These are phyloP conservation scores for Neonectria hederae DNA, from an alignment of 2,329 filamentous ascomycete species.

Conservation along the genomic window DNA sequence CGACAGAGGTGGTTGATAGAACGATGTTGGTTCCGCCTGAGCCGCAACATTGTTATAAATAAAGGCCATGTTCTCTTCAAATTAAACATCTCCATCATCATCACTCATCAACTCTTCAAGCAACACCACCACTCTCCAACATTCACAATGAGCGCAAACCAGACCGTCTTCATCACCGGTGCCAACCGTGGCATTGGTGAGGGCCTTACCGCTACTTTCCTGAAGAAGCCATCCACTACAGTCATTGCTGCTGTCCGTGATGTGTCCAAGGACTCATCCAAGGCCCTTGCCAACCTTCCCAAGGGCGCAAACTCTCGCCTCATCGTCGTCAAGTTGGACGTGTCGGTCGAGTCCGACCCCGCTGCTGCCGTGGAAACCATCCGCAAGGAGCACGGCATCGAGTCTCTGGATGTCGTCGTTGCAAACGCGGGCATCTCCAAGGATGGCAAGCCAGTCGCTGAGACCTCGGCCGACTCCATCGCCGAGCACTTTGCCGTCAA, in stretches of 20 bases:
- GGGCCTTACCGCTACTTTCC: constrained; percentile 48
- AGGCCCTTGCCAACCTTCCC: not conserved
- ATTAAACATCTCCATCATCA: not conserved
- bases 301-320: constrained; percentile 1
- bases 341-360: not conserved
- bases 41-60: not conserved
- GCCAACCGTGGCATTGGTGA: constrained; percentile 54
- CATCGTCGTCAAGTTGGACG: constrained; percentile 15
- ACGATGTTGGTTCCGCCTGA: not conserved
- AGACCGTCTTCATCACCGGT: constrained; percentile 47
- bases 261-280: not conserved
- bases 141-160: not conserved
- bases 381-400: not conserved
- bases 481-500: constrained; percentile 13
- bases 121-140: not conserved
- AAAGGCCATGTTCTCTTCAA: no score
- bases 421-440: constrained; percentile 8
- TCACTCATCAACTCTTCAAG: not conserved
- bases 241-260: constrained; percentile 16
- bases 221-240: constrained; percentile 57
- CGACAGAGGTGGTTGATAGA: not conserved
- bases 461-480: not conserved
- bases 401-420: constrained; percentile 10
- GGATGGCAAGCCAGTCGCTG: not conserved
- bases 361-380: not conserved